These are phyloP conservation scores for Musa troglodytarum DNA, from an alignment of 176 grass and related monocot genomes.

Conservation along the genomic window DNA sequence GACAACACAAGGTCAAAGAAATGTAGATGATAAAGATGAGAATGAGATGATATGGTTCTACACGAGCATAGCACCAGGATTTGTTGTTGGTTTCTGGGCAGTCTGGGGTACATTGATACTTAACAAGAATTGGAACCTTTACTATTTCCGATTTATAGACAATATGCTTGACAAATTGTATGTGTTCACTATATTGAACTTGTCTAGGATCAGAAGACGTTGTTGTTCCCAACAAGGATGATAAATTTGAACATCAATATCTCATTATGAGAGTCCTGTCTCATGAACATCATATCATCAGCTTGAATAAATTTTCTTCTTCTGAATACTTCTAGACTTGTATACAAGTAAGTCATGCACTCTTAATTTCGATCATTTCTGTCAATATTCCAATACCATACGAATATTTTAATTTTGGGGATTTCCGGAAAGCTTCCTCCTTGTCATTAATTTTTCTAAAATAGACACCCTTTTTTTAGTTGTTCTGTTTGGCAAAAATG, in stretches of 20 bases:
- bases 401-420: no score
- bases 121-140: neutral
- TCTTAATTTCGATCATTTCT: no score
- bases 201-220: no score
- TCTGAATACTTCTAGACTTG: no score
- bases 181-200: neutral
- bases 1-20: neutral
- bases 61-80: neutral
- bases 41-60: slow-evolving; percentile 5
- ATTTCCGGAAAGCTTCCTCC: no score
- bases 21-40: neutral
- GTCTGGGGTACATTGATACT: neutral
- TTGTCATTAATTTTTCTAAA: no score
- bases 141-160: neutral
- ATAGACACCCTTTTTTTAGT: no score
- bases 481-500: no score
- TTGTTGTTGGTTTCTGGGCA: neutral
- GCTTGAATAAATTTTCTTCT: no score
- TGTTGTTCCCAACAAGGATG: neutral
- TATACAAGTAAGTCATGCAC: no score
- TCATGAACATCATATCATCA: no score
- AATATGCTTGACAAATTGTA: neutral
- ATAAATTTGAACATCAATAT: neutral
- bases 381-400: no score
- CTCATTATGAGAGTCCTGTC: neutral